A percentile compares a stretch with the other conserved stretches of the same genome.
These are phyloP conservation scores for Nakazawaea ernobii DNA, from an alignment of 805 yeast species.

Conservation along the genomic window DNA sequence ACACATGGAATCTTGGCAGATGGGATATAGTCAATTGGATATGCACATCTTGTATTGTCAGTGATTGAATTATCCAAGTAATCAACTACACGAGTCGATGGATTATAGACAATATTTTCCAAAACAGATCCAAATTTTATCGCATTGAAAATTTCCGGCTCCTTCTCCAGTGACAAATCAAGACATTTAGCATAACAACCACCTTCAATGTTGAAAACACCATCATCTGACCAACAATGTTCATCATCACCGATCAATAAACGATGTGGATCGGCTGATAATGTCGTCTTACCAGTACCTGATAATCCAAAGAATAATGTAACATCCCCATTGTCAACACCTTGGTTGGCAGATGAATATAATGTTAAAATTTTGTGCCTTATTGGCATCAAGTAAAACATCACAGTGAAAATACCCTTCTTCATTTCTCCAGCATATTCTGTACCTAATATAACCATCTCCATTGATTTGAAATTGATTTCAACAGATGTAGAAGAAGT, in stretches of 20 bases:
- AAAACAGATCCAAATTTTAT: slow-evolving; percentile 91
- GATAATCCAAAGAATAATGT: slow-evolving; percentile 94
- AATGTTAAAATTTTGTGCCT: slow-evolving; percentile 85
- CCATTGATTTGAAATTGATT: slow-evolving; percentile 95
- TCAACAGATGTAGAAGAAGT: slow-evolving; percentile 93
- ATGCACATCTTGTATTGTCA: slow-evolving; percentile 97
- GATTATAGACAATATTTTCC: slow-evolving; percentile 89
- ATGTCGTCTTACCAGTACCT: slow-evolving; percentile 97
- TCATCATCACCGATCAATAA: slow-evolving; percentile 96
- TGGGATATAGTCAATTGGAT: slow-evolving; percentile 95
- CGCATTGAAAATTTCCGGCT: slow-evolving; percentile 96
- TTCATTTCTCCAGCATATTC: slow-evolving; percentile 99
- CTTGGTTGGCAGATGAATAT: slow-evolving; percentile 95
- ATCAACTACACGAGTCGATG: slow-evolving; percentile 73
- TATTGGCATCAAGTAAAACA: slow-evolving; percentile 98
- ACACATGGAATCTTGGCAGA: slow-evolving; percentile 94
- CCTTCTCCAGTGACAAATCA: slow-evolving; percentile 83
- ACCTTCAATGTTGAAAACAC: slow-evolving; percentile 99
- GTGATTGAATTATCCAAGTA: slow-evolving; percentile 78
- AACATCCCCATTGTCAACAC: slow-evolving; percentile 73
- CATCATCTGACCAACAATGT: slow-evolving; percentile 98
- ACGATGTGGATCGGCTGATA: slow-evolving; percentile 94
- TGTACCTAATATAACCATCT: slow-evolving; percentile 97
- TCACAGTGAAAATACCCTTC: slow-evolving; percentile 97
- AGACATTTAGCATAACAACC: slow-evolving; percentile 99